A percentile compares a stretch with the other conserved stretches of the same genome.
Conservation (phyloP, 176 grass and related monocot species). For the Aegilops speltoides region DNA sequence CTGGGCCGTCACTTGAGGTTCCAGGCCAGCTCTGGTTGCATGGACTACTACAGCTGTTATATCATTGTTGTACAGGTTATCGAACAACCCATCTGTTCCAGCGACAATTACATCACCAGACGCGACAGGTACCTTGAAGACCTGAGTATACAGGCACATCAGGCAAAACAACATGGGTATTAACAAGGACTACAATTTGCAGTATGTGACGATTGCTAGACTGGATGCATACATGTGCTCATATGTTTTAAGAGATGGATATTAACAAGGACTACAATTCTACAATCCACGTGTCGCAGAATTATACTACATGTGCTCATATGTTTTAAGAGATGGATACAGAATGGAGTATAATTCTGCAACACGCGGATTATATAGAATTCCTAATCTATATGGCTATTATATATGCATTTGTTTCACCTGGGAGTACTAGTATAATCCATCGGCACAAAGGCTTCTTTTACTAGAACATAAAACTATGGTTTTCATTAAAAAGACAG, state of each 20-base stretch:
- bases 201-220: not conserved
- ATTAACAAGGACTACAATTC: too few species aligned
- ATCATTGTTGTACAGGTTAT: slow-evolving; percentile 66
- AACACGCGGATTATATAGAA: not conserved
- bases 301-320: not conserved
- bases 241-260: too few species aligned
- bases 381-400: not conserved
- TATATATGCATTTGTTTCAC: not conserved
- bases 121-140: slow-evolving; percentile 57
- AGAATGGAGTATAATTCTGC: not conserved
- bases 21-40: slow-evolving; percentile 47
- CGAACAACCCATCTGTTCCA: slow-evolving; percentile 68
- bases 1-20: slow-evolving; percentile 60
- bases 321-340: not conserved
- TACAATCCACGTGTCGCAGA: too few species aligned
- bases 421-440: not conserved
- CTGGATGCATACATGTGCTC: too few species aligned
- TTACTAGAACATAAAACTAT: not conserved
- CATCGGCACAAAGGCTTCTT: not conserved
- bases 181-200: not conserved
- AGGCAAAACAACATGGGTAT: not conserved
- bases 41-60: slow-evolving; percentile 75
- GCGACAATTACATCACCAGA: slow-evolving; percentile 64
- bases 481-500: not conserved
- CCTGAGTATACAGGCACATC: slow-evolving; percentile 17